Base-by-base conservation (phyloP, 1,139 yeast genomes). In the Suhomyces kunorum region DNA sequence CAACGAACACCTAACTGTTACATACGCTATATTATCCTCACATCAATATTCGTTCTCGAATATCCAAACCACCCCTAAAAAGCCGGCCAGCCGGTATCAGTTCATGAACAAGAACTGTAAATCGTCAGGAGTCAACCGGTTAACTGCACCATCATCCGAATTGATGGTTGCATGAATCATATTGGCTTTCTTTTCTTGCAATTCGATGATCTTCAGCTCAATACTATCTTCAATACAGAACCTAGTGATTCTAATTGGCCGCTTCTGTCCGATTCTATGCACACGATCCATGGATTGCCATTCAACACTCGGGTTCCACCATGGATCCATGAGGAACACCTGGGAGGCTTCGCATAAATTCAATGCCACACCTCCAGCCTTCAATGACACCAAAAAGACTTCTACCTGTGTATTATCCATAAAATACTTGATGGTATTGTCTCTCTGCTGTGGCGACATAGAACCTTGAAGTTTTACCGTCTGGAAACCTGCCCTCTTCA, bases 231-330 rank as follows among this genome's bases (percentile, higher is more conserved):
- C 97, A 41, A 92, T 89, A 54, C 96, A 88, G 55, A 92, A 81
- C 36, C 97, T 75, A 5, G 96, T 88, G 53, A 92, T 89, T 48
- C 87, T 77, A n/a, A 92, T 96, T 0, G 98, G 98, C 47, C 98
- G 69, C 54, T 80, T 87, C 60, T 92, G 99, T 5, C 98, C 98
- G 48, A 92, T 92, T 66, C 98, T 81, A 64, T 92, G 98, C 16
- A 92, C 97, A 64, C 99, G 81, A 63, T 94, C 99, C 68, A 95
- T 96, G 35, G 95, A 86, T 61, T 92, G 98, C 90, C 97, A 92
- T 63, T 92, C 98, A 4, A 89, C 95, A 53, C 95, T 85, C 1
- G 98, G 98, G 58, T 92, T 92, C 98, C 98, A 92, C 98, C 98
- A 92, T 19, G 98, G 98, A 55, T 92, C 98, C 72, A 92, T 74